Evolutionary conservation across 2,329 filamentous ascomycete species (phyloP).

Genomic region (Penicillium hesseltinei): DNA sequence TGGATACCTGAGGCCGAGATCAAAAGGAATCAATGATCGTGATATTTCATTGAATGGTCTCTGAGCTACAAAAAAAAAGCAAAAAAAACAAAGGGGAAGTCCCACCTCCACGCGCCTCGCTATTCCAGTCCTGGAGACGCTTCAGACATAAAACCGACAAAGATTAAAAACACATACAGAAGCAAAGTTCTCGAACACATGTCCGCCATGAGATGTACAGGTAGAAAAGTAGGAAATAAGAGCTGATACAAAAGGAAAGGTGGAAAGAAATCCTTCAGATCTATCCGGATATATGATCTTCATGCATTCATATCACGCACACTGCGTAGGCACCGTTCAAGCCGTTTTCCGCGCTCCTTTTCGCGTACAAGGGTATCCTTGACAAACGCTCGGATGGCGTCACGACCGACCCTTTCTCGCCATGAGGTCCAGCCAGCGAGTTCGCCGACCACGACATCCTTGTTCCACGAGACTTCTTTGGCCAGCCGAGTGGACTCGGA

Average conservation of each 20-base stretch:
- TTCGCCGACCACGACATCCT: constrained; percentile 88
- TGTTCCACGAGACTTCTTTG: constrained; percentile 82
- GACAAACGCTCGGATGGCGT: constrained; percentile 73
- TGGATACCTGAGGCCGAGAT: not conserved
- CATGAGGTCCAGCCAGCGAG: constrained; percentile 92
- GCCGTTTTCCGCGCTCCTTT: constrained; percentile 71
- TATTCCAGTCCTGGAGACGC: constrained; percentile 2
- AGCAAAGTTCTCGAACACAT: constrained; percentile 16
- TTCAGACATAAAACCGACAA: constrained; percentile 3
- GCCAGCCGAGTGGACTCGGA: constrained; percentile 71
- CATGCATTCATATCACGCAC: constrained; percentile 40
- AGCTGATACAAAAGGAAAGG: not conserved
- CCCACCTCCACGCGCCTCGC: constrained; percentile 3
- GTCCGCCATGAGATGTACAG: constrained; percentile 22
- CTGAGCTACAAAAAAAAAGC: not conserved
- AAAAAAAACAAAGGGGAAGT: not conserved
- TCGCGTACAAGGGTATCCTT: constrained; percentile 77
- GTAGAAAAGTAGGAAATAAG: not conserved
- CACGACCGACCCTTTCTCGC: constrained; percentile 72
- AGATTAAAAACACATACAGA: constrained; percentile 3
- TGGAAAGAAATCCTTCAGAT: constrained; percentile 2
- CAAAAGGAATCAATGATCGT: not conserved
- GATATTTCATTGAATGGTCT: not conserved
- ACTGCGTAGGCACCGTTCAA: constrained; percentile 74
- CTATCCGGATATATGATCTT: constrained; percentile 10